phyloP scores from a whole-genome alignment of 805 yeast genomes.

The Saturnispora serradocipensis region DNA sequence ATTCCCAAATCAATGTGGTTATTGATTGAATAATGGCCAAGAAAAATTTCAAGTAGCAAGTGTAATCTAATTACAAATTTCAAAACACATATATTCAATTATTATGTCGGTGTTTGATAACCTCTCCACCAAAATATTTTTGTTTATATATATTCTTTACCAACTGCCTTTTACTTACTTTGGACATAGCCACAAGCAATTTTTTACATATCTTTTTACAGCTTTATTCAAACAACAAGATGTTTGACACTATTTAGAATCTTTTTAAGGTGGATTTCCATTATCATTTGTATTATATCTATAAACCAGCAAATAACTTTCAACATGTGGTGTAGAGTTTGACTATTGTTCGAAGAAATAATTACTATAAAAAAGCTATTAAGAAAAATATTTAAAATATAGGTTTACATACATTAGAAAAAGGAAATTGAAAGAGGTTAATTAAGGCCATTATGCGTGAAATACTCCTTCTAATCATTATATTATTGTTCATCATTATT shows the following conservation, averaged over 20 bases:
- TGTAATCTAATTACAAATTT: too few relatives aligned
- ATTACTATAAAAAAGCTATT: background rate
- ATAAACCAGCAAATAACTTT: background rate
- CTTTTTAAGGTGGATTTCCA: background rate
- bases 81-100: background rate
- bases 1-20: conserved; percentile 27
- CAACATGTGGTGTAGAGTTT: too few relatives aligned
- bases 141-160: background rate
- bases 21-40: background rate
- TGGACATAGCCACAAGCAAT: background rate
- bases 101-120: background rate
- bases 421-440: background rate
- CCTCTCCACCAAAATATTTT: background rate
- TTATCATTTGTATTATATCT: background rate
- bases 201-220: background rate
- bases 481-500: background rate
- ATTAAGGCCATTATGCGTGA: background rate
- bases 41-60: too few relatives aligned
- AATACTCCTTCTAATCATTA: background rate
- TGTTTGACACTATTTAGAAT: background rate
- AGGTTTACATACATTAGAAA: background rate
- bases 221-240: background rate
- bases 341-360: too few relatives aligned
- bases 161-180: background rate
- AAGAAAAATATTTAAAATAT: background rate